phyloP scores from a whole-genome alignment of 225 moss, liverwort and hornwort genomes.

The Climacium dendroides region DNA sequence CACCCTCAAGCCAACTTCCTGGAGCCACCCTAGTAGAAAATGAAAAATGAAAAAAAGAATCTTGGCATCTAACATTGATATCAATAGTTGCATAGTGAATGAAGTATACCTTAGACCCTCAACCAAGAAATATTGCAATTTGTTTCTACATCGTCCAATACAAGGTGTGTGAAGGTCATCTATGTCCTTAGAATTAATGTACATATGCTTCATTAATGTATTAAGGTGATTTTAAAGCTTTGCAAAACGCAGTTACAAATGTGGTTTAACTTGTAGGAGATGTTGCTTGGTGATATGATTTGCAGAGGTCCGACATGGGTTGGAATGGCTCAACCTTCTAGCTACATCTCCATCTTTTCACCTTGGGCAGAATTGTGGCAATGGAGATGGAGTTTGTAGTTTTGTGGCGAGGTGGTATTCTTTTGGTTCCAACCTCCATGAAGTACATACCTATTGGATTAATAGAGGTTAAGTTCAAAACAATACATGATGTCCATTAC shows the following conservation, averaged over 20 bases:
- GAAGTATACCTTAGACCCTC: not conserved
- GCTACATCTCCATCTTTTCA: not conserved
- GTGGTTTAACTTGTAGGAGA: not conserved
- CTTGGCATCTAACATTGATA: not conserved
- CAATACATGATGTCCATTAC: not conserved
- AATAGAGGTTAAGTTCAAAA: not conserved
- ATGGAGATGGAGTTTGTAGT: not conserved
- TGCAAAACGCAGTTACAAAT: not conserved
- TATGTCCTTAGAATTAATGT: not conserved
- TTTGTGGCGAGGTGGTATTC: not conserved
- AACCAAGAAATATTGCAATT: not conserved
- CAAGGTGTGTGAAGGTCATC: not conserved
- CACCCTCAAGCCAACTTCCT: not conserved
- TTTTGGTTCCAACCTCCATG: not conserved
- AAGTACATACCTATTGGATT: not conserved
- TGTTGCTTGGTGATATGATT: not conserved
- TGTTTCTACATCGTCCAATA: not conserved
- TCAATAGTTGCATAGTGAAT: not conserved
- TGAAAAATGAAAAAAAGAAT: not conserved
- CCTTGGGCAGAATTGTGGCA: not conserved
- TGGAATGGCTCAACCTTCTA: constrained; percentile 47
- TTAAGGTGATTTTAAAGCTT: not conserved
- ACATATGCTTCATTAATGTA: not conserved
- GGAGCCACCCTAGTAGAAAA: not conserved
- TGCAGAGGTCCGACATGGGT: constrained; percentile 43